Evolutionary conservation across 768 basidiomycete genomes (phyloP).

Genomic region (Xerocomellus amylosporus): DNA sequence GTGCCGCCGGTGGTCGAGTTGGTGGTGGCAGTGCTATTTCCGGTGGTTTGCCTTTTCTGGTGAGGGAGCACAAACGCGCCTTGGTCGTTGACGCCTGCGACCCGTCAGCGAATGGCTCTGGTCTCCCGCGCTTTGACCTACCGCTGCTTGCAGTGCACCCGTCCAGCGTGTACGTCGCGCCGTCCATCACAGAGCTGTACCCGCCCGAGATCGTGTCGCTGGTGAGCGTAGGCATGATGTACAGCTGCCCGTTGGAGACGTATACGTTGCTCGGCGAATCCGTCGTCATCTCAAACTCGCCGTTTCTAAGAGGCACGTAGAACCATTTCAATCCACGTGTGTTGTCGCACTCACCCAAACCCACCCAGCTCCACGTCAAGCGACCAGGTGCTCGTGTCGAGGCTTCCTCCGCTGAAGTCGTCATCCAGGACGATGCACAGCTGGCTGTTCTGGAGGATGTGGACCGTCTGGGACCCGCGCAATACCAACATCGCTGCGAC

Average conservation of each 20-base stretch:
- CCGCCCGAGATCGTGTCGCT: slow-evolving; percentile 43
- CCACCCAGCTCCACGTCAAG: slow-evolving; percentile 54
- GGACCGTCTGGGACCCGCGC: slow-evolving; percentile 41
- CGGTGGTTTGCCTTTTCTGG: slow-evolving; percentile 29
- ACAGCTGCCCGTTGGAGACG: slow-evolving; percentile 48
- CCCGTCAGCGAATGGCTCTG: not conserved
- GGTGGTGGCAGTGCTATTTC: not conserved
- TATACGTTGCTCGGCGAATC: slow-evolving; percentile 38
- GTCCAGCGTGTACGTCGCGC: slow-evolving; percentile 35
- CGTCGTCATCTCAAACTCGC: slow-evolving; percentile 59
- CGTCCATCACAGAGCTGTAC: slow-evolving; percentile 38
- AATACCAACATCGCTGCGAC: slow-evolving; percentile 45
- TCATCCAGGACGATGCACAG: slow-evolving; percentile 50
- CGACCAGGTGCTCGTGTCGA: slow-evolving; percentile 46
- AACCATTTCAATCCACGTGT: not conserved
- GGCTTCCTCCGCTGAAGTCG: slow-evolving; percentile 38
- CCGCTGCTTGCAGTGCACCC: slow-evolving; percentile 33
- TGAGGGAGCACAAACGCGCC: slow-evolving; percentile 22
- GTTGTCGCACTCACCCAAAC: slow-evolving; percentile 37
- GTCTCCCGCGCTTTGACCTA: not conserved
- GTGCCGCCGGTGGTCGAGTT: not conserved
- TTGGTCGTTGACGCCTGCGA: slow-evolving; percentile 15
- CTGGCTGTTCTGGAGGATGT: slow-evolving; percentile 33
- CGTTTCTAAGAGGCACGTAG: slow-evolving; percentile 33
- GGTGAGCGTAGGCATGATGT: slow-evolving; percentile 60